Evolutionary conservation across 2,329 filamentous ascomycete species (phyloP).

Genomic region (Fusarium paranaense): DNA sequence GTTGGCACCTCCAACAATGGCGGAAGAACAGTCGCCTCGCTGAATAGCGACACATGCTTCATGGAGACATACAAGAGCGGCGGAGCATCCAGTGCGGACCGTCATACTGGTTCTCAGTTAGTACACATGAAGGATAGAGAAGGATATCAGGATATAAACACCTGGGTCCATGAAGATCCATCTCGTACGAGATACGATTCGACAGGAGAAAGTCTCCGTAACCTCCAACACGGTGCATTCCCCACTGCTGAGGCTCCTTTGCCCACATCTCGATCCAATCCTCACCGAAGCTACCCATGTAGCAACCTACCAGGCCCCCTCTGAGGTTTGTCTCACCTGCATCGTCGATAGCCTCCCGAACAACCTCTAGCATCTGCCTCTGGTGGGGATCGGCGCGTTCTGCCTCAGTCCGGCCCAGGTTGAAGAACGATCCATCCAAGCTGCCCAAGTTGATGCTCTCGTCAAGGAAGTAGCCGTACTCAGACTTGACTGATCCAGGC

Average conservation of each 20-base stretch:
- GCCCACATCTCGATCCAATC: slow-evolving; percentile 46
- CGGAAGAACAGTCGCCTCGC: slow-evolving; percentile 42
- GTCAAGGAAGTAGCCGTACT: slow-evolving; percentile 48
- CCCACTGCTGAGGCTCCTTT: slow-evolving; percentile 37
- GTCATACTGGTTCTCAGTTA: slow-evolving; percentile 40
- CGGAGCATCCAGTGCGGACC: slow-evolving; percentile 52
- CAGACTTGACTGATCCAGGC: slow-evolving; percentile 32
- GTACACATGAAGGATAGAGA: neutral
- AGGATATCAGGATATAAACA: neutral
- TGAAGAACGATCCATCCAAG: slow-evolving; percentile 46
- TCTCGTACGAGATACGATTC: slow-evolving; percentile 47
- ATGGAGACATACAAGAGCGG: slow-evolving; percentile 47
- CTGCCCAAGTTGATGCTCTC: slow-evolving; percentile 39
- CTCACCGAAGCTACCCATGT: slow-evolving; percentile 49
- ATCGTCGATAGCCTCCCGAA: slow-evolving; percentile 50
- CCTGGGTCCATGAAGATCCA: slow-evolving; percentile 62
- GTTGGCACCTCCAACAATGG: slow-evolving; percentile 49
- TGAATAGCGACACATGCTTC: slow-evolving; percentile 46
- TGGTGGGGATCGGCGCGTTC: slow-evolving; percentile 53
- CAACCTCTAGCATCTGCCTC: slow-evolving; percentile 50
- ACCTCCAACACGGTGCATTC: slow-evolving; percentile 38
- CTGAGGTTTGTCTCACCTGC: slow-evolving; percentile 47
- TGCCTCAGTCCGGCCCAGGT: slow-evolving; percentile 43
- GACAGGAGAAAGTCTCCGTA: slow-evolving; percentile 43
- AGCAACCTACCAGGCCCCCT: slow-evolving; percentile 49